Evolutionary conservation across 495 filamentous ascomycete species (phyloP), one percentile per base, ranked within the genome.

Genomic region (Hypoxylon fragiforme): DNA sequence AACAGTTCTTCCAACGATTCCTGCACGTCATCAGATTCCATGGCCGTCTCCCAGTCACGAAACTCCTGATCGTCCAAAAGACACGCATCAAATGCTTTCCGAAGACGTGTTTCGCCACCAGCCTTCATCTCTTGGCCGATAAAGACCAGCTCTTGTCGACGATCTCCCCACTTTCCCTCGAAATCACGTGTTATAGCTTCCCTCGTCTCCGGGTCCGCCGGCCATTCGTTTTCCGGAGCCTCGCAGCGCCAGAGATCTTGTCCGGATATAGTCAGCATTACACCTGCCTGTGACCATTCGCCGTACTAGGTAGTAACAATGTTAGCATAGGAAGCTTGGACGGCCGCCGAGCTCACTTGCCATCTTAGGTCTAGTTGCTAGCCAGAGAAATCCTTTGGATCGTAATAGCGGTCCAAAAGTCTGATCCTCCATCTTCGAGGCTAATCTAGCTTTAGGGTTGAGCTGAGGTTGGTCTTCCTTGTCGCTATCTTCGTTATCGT

Each of bases 221-320:
- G 60, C 64, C 77, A 82, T 9, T 66, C 70, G 14, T 76, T 71
- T 16, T 75, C 66, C 0, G 68, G 64, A 1, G 79, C 50, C 36
- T 76, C 77, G 11, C 76, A 75, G 34, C 81, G 82, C 78, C 80
- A 84, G 0, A 73, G 70, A 0, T 76, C 76, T 15, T 79, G 79
- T 26, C 75, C 77, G 2, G 71, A 68, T 14, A 84, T 60, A 0
- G 80, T 83, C 42, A 84, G 60, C 75, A 84, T 84, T 3, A 74
- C 78, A 3, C 81, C 80, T 1, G 81, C 80, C 60, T 83, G 80
- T n/a, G 75, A 80, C 81, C 80, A 84, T 63, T 82, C 80, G 41
- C 80, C 80, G 21, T 64, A 66, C 64, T 64, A 37, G 13, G 11
- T 72, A n/a, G n/a, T n/a, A n/a, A n/a, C n/a, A 74, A 71, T 30